Percentiles rank a stretch among this genome's conserved stretches.
Evolutionary conservation across 2,329 filamentous ascomycete species (phyloP).

Genomic region (Fusarium armeniacum): DNA sequence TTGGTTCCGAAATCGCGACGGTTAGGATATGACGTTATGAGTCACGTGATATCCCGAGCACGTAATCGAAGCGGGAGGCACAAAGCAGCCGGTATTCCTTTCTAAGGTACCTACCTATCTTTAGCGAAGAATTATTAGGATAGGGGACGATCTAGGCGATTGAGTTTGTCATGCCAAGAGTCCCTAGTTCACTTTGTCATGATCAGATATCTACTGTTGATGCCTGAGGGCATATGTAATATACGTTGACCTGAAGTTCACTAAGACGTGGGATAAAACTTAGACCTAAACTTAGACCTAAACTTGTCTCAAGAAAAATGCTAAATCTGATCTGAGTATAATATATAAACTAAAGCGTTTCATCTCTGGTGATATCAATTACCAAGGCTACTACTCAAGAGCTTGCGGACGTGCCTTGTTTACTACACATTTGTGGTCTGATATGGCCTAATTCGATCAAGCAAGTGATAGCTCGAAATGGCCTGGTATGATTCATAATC

Average conservation of each 20-base stretch:
- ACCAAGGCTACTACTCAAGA: background rate
- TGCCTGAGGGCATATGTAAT: background rate
- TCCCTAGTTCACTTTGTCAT: background rate
- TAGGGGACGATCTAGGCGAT: background rate
- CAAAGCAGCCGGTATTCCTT: background rate
- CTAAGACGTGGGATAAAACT: background rate
- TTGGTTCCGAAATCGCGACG: conserved; percentile 30
- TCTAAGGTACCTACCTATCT: background rate
- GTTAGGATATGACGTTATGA: conserved; percentile 40
- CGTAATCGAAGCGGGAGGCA: background rate
- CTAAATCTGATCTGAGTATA: no score
- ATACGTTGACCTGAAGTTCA: background rate
- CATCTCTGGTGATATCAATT: background rate
- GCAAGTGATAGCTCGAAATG: background rate
- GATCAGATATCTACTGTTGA: background rate
- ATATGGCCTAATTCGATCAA: background rate
- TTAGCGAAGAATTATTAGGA: background rate
- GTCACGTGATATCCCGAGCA: conserved; percentile 40
- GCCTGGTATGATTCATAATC: background rate
- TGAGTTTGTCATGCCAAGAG: conserved; percentile 2
- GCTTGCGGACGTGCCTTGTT: background rate
- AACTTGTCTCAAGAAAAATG: background rate
- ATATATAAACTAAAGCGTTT: background rate
- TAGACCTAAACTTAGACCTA: background rate
- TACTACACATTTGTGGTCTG: background rate